Evolutionary conservation across 176 grass and related monocot species (phyloP).

Genomic region (Rhynchospora breviuscula): DNA sequence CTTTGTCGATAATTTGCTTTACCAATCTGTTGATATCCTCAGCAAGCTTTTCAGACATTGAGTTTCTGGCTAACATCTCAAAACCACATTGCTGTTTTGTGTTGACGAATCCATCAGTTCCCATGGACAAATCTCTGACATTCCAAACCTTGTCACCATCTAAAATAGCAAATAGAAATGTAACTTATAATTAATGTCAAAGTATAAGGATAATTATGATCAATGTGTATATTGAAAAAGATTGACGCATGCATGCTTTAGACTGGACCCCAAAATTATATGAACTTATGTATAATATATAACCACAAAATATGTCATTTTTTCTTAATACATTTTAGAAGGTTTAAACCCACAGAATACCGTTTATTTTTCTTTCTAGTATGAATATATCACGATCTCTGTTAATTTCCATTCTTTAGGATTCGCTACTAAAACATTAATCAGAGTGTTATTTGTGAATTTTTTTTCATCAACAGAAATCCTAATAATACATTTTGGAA

Average conservation of each 20-base stretch:
- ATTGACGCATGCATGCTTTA: no score
- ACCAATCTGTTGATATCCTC: constrained; percentile 54
- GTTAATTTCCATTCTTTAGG: background rate
- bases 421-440: background rate
- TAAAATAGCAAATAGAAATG: constrained; percentile 9
- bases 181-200: background rate
- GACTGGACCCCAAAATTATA: no score
- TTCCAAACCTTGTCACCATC: constrained; percentile 80
- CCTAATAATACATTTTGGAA: no score
- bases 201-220: background rate
- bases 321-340: no score
- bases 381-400: background rate
- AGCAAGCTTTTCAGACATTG: constrained; percentile 71
- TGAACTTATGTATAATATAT: no score
- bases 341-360: no score
- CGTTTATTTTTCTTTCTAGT: background rate
- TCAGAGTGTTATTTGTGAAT: background rate
- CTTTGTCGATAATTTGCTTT: constrained; percentile 49
- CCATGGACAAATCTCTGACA: constrained; percentile 82
- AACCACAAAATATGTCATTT: no score
- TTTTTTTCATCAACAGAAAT: background rate
- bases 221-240: background rate
- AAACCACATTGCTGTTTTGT: constrained; percentile 58
- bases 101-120: constrained; percentile 34
- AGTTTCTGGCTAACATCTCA: constrained; percentile 68